Base-by-base conservation (phyloP, 139 green algal genomes). In the Chlamydomonas applanata region DNA sequence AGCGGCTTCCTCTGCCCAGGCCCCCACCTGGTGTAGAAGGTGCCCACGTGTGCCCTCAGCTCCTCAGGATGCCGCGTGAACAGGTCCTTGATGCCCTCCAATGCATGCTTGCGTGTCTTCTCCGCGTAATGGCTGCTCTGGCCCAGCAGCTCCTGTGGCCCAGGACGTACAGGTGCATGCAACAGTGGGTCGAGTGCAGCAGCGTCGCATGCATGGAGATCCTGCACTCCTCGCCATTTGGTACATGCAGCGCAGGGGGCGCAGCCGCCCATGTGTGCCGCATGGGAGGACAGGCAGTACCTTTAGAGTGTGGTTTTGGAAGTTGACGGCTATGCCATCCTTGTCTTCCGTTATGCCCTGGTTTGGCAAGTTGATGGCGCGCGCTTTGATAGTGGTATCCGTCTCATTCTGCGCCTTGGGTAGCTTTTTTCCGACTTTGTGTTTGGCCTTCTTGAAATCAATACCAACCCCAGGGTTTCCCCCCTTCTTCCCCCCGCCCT, bases 351-450 rank as follows among this genome's bases (percentile, higher is more conserved):
- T 67, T 4, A 87, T 19, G 14, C 86, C 69, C 68, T 97, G 92
- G 52, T 77, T 84, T 0, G 91, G 82, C 46, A 97, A 72, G 64
- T 84, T 89, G 75, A 97, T 94, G 57, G 70, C 79, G 1, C 67
- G 69, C 1, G 89, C 81, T 36, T 82, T 82, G 73, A 96, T 86
- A 67, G 74, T 89, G 0, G 87, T 95, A 66, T 93, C 78, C 0
- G 93, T 97, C 20, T 88, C 89, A 83, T 97, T 97, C 30, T 89
- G 64, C 0, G 93, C 92, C 62, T 85, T 88, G 1, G 86, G 79
- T 27, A 97, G 81, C 77, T 91, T 94, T 75, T 91, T 94, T 4
- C 93, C 93, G 16, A 95, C 87, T 75, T 94, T 95, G 78, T 88
- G 85, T 79, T 96, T 96, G 35, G 90, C 91, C 4, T 85, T 71